Evolutionary conservation across 305 asterid genomes (phyloP), one percentile per base, ranked within the genome.

Genomic region (Plantago lanceolata): DNA sequence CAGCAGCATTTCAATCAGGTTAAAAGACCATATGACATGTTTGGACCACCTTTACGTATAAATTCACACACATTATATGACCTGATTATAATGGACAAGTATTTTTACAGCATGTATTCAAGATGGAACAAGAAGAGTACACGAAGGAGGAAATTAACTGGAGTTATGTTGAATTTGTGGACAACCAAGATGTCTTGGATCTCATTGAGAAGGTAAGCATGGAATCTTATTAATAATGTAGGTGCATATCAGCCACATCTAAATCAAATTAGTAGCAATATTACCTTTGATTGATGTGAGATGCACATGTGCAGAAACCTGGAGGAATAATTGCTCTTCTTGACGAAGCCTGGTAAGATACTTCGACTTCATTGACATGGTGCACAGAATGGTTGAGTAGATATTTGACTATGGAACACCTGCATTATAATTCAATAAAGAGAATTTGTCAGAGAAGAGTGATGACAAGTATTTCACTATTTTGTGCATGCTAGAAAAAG

Each of bases 1-100:
- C 97, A 90, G 74, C 97, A 90, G 78, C 97, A 90, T 79, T 90
- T 90, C 81, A 90, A 90, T 78, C 97, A 90, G 96, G 97, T 80
- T 57, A 63, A 28, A 61, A 70, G 61, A 64, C 57, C 50, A 57
- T 28, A 52, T 26, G 20, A 35, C 60, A 35, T 45, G 60, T 63
- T 68, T 57, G 54, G 24, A 37, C 33, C 35, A 58, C 56, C n/a
- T 49, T 31, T 61, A 37, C 68, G 45, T 65, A 19, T 40, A 61
- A 54, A 68, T 54, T 65, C 68, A 51, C 53, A 49, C 9, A 43
- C 13, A 35, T 60, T 45, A 58, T 24, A 37, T 35, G 18, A 58
- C 67, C 48, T 59, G 61, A 70, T 76, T 62, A 67, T 74, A 65
- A 37, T 54, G 62, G 66, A 66, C 44, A 69, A 59, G 49, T 58